Percentiles rank a stretch among this genome's conserved stretches.
phyloP scores from a whole-genome alignment of 129 eudicot species.

The Centrapalus pauciflorus region DNA sequence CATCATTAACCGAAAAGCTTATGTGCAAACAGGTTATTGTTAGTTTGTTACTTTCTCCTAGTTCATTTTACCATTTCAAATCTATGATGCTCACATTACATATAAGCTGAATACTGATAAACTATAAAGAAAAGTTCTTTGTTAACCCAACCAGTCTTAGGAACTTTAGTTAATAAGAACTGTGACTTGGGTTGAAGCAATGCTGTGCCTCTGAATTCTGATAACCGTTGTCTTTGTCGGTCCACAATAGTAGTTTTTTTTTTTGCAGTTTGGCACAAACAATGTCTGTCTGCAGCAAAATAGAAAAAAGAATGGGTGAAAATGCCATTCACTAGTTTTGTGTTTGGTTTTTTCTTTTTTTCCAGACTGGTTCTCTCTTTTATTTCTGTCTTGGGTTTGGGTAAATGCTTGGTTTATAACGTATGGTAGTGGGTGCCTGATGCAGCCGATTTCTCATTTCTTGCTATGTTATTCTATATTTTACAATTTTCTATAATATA shows the following conservation, averaged over 20 bases:
- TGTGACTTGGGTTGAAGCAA: neutral
- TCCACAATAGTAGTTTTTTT: neutral
- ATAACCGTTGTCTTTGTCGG: neutral
- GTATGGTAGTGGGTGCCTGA: too few species aligned
- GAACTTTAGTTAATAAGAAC: neutral
- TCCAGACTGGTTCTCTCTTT: too few species aligned
- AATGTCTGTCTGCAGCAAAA: neutral
- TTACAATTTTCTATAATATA: neutral
- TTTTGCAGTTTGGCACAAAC: neutral
- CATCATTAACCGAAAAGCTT: conserved; percentile 59
- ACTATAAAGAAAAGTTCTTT: neutral
- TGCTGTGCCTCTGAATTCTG: too few species aligned
- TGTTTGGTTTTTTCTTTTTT: too few species aligned
- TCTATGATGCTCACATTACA: neutral
- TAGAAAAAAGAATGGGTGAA: neutral
- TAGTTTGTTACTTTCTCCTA: neutral
- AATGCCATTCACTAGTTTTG: too few species aligned
- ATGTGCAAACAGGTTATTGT: conserved; percentile 56
- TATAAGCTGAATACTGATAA: neutral
- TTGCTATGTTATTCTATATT: neutral
- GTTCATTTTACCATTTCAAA: neutral
- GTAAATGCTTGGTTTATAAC: too few species aligned
- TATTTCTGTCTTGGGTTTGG: too few species aligned
- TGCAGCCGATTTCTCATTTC: too few species aligned
- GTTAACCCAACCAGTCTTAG: neutral